Evolutionary conservation across 2,329 filamentous ascomycete genomes (phyloP).

Genomic region (Venturia asperata): DNA sequence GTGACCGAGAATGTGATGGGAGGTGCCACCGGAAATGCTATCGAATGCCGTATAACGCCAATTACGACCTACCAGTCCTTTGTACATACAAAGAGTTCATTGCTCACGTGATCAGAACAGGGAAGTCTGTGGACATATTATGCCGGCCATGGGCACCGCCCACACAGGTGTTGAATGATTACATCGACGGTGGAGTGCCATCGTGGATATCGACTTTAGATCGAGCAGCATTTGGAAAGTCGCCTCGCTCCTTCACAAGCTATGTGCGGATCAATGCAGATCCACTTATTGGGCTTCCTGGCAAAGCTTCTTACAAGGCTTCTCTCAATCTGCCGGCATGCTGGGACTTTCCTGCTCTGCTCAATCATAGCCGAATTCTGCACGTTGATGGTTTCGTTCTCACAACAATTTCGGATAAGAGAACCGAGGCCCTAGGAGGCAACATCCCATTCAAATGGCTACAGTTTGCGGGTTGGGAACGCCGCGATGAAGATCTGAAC

Average conservation of each 20-base stretch:
- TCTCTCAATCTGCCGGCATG: conserved; percentile 4
- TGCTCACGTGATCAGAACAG: neutral
- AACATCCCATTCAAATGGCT: conserved; percentile 14
- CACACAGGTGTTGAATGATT: neutral
- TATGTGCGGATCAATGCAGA: conserved; percentile 29
- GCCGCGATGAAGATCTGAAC: neutral
- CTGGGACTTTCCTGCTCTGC: neutral
- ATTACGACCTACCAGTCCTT: conserved; percentile 3
- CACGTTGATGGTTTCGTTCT: conserved; percentile 10
- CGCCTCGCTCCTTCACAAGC: neutral
- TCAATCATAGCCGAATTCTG: neutral
- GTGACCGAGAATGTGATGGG: no score
- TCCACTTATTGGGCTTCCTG: conserved; percentile 30
- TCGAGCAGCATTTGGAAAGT: conserved; percentile 10
- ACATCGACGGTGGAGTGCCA: neutral
- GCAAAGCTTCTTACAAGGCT: neutral
- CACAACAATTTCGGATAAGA: neutral
- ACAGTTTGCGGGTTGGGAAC: conserved; percentile 8
- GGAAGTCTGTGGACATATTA: conserved; percentile 1
- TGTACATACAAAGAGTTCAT: conserved; percentile 14
- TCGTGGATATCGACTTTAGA: conserved; percentile 13
- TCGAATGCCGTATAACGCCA: neutral
- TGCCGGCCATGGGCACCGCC: conserved; percentile 15
- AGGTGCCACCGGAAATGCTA: neutral
- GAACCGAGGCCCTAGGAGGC: neutral